Conservation (phyloP, 257 asterid species). For the Nicotiana knightiana region DNA sequence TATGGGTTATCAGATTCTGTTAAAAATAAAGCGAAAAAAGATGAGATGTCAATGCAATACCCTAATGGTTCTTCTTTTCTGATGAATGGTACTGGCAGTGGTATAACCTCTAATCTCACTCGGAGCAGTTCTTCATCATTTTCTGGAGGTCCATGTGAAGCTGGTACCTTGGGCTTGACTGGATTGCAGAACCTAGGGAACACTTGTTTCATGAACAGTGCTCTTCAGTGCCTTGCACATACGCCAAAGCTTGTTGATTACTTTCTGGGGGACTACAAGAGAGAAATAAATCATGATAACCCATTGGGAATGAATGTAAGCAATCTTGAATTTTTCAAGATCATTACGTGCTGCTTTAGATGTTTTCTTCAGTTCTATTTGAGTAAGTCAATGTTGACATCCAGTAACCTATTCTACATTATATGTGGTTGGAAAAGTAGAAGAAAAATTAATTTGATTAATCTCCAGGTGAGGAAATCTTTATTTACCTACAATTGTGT, state of each 20-base stretch:
- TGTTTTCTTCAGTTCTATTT: slow-evolving; percentile 16
- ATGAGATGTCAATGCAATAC: slow-evolving; percentile 40
- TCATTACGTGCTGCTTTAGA: slow-evolving; percentile 10
- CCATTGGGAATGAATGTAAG: slow-evolving; percentile 96
- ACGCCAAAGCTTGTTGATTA: slow-evolving; percentile 94
- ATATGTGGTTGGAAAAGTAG: background rate
- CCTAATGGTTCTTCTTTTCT: slow-evolving; percentile 46
- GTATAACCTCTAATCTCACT: slow-evolving; percentile 32
- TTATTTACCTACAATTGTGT: background rate
- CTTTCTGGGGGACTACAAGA: slow-evolving; percentile 91
- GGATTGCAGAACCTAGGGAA: slow-evolving; percentile 94
- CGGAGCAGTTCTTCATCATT: slow-evolving; percentile 46
- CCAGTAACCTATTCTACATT: background rate
- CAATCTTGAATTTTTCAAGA: background rate
- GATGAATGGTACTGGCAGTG: slow-evolving; percentile 52
- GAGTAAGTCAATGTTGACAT: background rate
- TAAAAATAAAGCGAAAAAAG: slow-evolving; percentile 49
- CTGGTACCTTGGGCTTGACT: slow-evolving; percentile 84
- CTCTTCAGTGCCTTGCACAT: slow-evolving; percentile 91
- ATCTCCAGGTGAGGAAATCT: background rate
- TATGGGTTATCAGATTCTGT: slow-evolving; percentile 82
- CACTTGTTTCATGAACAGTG: slow-evolving; percentile 97
- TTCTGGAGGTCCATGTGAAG: slow-evolving; percentile 57
- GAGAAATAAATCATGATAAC: slow-evolving; percentile 76
- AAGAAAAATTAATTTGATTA: background rate